Evolutionary conservation across 257 asterid species (phyloP).

Genomic region (Fraxinus americana): DNA sequence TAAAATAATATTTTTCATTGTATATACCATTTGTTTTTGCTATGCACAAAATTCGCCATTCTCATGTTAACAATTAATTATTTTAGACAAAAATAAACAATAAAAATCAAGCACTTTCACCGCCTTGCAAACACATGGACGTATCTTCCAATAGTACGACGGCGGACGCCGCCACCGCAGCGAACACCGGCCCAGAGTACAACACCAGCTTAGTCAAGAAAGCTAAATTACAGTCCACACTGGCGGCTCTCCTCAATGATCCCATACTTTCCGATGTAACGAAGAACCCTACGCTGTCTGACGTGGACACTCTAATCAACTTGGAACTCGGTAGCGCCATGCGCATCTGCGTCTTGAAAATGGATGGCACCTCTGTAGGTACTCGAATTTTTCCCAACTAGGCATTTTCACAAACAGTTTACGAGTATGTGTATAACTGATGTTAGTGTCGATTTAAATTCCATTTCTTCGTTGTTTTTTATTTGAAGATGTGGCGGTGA

Average conservation of each 20-base stretch:
- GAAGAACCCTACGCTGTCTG: conserved; percentile 65
- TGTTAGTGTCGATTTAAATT: conserved; percentile 5
- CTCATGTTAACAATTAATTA: no score
- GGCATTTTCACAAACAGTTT: conserved; percentile 48
- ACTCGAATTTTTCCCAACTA: conserved; percentile 20
- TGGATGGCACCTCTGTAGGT: conserved; percentile 73
- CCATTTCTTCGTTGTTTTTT: conserved; percentile 10
- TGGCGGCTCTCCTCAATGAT: conserved; percentile 74
- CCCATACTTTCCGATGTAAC: conserved; percentile 86
- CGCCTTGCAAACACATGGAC: conserved; percentile 33
- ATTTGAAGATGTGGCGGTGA: conserved; percentile 62
- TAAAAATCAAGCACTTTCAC: not conserved
- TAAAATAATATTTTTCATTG: no score
- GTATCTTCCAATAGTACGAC: conserved; percentile 28
- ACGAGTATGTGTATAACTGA: not conserved
- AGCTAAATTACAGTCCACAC: conserved; percentile 66
- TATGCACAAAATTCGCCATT: not conserved
- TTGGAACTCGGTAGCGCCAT: conserved; percentile 96
- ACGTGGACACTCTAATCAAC: conserved; percentile 87
- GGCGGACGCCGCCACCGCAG: conserved; percentile 36
- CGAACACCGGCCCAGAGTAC: conserved; percentile 50
- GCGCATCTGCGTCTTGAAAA: conserved; percentile 73
- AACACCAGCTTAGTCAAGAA: conserved; percentile 57
- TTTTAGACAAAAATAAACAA: no score
- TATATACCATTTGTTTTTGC: no score